A percentile compares a stretch with the other conserved stretches of the same genome.
These are phyloP conservation scores for Neonectria hederae DNA, from an alignment of 2,329 filamentous ascomycete species.

Conservation along the genomic window DNA sequence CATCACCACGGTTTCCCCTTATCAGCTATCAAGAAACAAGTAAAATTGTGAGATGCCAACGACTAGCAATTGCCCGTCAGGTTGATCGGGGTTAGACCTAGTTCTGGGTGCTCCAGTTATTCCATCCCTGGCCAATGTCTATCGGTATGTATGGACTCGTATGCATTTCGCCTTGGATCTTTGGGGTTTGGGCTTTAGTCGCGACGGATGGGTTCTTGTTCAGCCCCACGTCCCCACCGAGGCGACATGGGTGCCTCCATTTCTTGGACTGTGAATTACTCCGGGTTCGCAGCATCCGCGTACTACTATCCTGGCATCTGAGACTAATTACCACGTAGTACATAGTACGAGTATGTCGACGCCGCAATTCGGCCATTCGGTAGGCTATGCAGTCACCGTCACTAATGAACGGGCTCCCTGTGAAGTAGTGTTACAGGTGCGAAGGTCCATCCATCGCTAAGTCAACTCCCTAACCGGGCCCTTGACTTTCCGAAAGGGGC, in stretches of 20 bases:
- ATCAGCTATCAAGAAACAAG: not conserved
- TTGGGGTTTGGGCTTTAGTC: not conserved
- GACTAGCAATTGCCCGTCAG: not conserved
- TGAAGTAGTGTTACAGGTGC: not conserved
- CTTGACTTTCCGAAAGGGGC: not conserved
- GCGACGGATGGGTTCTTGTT: not conserved
- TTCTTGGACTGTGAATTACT: not conserved
- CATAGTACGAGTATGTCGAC: not conserved
- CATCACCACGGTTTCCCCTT: not conserved
- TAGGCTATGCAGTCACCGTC: not conserved
- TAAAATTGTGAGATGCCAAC: not conserved
- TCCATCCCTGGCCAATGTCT: not conserved
- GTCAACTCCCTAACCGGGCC: not conserved
- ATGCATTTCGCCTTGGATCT: not conserved
- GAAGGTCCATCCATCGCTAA: too few species aligned
- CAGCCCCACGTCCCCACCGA: constrained; percentile 1
- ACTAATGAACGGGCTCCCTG: too few species aligned
- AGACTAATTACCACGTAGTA: not conserved
- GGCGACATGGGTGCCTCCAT: not conserved
- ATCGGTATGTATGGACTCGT: not conserved
- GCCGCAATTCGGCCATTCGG: not conserved
- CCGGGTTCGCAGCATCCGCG: not conserved
- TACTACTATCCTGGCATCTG: not conserved
- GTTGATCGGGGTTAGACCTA: not conserved
- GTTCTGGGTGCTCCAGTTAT: not conserved